Evolutionary conservation across 2,329 filamentous ascomycete genomes (phyloP).

Genomic region (Botrytis cinerea): DNA sequence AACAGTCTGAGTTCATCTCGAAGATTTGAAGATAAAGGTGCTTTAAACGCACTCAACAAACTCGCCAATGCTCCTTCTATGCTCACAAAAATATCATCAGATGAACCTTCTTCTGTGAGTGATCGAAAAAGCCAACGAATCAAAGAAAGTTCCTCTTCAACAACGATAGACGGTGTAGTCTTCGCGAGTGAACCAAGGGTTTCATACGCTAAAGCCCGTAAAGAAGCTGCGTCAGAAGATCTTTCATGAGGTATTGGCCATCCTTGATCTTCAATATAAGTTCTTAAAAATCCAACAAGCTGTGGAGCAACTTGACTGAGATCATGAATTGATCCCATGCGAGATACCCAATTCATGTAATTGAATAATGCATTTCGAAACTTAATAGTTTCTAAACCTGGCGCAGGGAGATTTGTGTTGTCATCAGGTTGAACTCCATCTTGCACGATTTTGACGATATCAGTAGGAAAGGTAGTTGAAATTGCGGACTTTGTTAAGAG

Average conservation of each 20-base stretch:
- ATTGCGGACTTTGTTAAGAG: conserved; percentile 75
- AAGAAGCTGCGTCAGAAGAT: conserved; percentile 60
- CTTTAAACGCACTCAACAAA: conserved; percentile 60
- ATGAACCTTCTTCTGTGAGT: conserved; percentile 74
- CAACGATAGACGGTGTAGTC: conserved; percentile 60
- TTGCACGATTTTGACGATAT: conserved; percentile 70
- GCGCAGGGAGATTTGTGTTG: conserved; percentile 40
- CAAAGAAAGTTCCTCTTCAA: conserved; percentile 53
- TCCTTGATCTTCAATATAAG: conserved; percentile 77
- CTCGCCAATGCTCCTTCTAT: conserved; percentile 88
- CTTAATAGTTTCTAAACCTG: conserved; percentile 66
- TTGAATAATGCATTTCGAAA: conserved; percentile 80
- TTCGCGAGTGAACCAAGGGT: conserved; percentile 80
- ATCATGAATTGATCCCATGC: conserved; percentile 63
- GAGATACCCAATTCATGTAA: conserved; percentile 84
- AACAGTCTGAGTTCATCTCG: conserved; percentile 47
- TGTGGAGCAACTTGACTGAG: conserved; percentile 66
- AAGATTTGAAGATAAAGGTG: conserved; percentile 43
- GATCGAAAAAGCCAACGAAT: conserved; percentile 82
- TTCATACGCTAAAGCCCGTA: conserved; percentile 84
- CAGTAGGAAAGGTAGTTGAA: conserved; percentile 68
- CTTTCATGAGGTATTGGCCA: conserved; percentile 71
- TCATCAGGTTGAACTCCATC: conserved; percentile 57
- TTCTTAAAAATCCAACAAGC: conserved; percentile 67
- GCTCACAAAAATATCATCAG: conserved; percentile 74